These are phyloP conservation scores for Trematosphaeria pertusa DNA, from an alignment of 2,329 filamentous ascomycete species.

Conservation along the genomic window DNA sequence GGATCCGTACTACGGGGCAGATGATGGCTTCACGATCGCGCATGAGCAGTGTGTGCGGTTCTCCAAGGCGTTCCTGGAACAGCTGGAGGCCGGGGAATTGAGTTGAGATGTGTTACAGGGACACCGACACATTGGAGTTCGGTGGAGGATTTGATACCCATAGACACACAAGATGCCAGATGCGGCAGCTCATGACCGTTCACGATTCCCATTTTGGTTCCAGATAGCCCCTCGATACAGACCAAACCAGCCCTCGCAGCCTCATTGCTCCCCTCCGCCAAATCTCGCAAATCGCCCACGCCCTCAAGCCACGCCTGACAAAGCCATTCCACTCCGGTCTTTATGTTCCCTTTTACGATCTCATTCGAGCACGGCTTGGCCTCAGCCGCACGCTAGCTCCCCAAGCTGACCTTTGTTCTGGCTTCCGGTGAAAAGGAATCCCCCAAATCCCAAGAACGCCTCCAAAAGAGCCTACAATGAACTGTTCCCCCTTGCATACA, in stretches of 20 bases:
- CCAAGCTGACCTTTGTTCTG: not conserved
- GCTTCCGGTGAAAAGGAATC: not conserved
- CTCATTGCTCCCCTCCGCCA: too few species aligned
- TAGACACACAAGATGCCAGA: constrained; percentile 1
- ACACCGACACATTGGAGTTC: too few species aligned
- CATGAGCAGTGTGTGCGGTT: constrained; percentile 84
- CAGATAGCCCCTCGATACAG: too few species aligned
- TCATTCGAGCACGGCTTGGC: not conserved
- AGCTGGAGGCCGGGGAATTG: constrained; percentile 55
- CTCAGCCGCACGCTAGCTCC: constrained; percentile 11
- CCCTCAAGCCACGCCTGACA: too few species aligned
- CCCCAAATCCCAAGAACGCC: too few species aligned
- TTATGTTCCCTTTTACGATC: not conserved
- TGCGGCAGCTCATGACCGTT: too few species aligned
- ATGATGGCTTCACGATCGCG: constrained; percentile 81
- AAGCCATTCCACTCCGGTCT: too few species aligned
- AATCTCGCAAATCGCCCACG: too few species aligned
- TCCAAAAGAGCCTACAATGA: too few species aligned
- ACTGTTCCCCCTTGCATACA: too few species aligned
- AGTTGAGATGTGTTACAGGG: constrained; percentile 25
- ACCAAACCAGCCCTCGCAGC: too few species aligned
- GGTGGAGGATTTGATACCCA: constrained; percentile 28
- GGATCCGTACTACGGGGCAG: constrained; percentile 93
- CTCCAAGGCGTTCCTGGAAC: constrained; percentile 74
- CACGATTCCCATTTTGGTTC: too few species aligned